phyloP scores from a whole-genome alignment of 768 basidiomycete genomes.

The Boletus huronensis region DNA sequence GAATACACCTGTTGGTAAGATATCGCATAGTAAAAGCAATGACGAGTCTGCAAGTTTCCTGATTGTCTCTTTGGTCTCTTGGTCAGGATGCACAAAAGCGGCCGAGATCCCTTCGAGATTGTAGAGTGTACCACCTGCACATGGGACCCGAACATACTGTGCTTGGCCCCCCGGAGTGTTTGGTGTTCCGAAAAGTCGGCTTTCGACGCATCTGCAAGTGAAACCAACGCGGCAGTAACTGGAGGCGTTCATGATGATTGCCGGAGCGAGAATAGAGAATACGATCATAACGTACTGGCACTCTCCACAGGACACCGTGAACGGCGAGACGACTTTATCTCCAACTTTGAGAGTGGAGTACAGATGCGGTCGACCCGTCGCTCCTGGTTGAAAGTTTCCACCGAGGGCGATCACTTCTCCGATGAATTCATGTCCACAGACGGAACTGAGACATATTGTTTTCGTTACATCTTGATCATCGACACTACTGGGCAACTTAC shows the following conservation, averaged over 20 bases:
- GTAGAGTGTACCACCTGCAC: constrained; percentile 75
- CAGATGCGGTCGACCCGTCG: constrained; percentile 51
- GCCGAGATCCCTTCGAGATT: constrained; percentile 49
- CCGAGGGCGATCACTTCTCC: constrained; percentile 71
- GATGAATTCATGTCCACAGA: constrained; percentile 75
- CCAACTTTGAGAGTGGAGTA: constrained; percentile 66
- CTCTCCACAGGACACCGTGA: constrained; percentile 80
- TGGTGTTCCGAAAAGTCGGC: constrained; percentile 64
- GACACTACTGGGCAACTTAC: constrained; percentile 37
- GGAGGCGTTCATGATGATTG: not conserved
- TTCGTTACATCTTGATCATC: not conserved
- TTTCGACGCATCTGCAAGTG: constrained; percentile 62
- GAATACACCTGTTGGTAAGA: constrained; percentile 77
- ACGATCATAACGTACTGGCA: constrained; percentile 63
- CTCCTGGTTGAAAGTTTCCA: constrained; percentile 45
- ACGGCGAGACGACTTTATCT: constrained; percentile 77
- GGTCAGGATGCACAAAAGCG: constrained; percentile 14
- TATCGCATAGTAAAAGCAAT: constrained; percentile 70
- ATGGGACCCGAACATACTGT: constrained; percentile 75
- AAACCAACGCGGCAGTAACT: constrained; percentile 74
- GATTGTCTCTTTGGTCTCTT: constrained; percentile 35
- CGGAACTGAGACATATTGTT: constrained; percentile 41
- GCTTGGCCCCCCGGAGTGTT: constrained; percentile 71
- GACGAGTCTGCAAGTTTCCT: constrained; percentile 56
- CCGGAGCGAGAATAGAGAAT: not conserved